Evolutionary conservation across 352 stramenopile genomes (phyloP).

Genomic region (Pythium aristosporum): DNA sequence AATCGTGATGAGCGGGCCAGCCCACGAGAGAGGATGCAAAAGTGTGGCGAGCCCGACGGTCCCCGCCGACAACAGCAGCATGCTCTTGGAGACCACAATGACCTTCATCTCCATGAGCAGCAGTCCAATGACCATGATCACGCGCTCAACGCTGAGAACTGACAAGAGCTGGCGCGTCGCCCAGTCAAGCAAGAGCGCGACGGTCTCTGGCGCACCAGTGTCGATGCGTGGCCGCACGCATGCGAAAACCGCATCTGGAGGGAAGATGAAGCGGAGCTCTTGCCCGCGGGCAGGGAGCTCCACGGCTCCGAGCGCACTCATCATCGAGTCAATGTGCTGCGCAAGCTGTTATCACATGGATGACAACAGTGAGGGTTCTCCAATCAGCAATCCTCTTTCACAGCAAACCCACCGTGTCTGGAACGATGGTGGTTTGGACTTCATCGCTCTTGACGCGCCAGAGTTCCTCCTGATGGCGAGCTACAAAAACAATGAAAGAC

Average conservation of each 20-base stretch:
- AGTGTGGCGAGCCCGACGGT: slow-evolving; percentile 20
- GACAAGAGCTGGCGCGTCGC: slow-evolving; percentile 17
- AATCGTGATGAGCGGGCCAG: slow-evolving; percentile 28
- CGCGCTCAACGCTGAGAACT: slow-evolving; percentile 7
- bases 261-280: slow-evolving; percentile 4
- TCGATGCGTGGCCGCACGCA: slow-evolving; percentile 12
- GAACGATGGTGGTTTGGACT: slow-evolving; percentile 19
- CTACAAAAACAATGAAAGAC: slow-evolving; percentile 1
- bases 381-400: no score
- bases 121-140: slow-evolving; percentile 20
- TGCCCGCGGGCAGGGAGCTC: slow-evolving; percentile 7
- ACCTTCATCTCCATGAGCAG: slow-evolving; percentile 32
- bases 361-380: background rate
- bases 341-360: slow-evolving; percentile 10
- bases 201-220: slow-evolving; percentile 16
- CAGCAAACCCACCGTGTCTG: slow-evolving; percentile 12
- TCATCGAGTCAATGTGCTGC: slow-evolving; percentile 22
- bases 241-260: background rate
- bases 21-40: slow-evolving; percentile 24
- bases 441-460: background rate
- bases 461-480: slow-evolving; percentile 16
- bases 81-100: slow-evolving; percentile 25
- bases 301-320: slow-evolving; percentile 2
- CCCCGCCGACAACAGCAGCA: slow-evolving; percentile 20
- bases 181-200: slow-evolving; percentile 21